Percentiles rank a stretch among this genome's conserved stretches.
These are phyloP conservation scores for Saposhnikovia divaricata DNA, from an alignment of 129 eudicot species.

Conservation along the genomic window DNA sequence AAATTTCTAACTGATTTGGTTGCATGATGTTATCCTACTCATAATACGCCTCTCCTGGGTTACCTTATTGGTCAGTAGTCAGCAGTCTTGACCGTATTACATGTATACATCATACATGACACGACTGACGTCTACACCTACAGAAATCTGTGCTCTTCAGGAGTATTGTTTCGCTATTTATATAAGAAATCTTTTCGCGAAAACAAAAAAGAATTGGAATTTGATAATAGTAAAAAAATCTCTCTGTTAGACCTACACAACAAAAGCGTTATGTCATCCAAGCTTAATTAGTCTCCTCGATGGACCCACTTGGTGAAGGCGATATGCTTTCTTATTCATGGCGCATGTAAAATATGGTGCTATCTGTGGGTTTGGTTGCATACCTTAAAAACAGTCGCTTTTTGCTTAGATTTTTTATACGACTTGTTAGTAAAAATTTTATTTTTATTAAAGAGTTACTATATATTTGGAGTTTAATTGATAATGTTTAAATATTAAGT, in stretches of 20 bases:
- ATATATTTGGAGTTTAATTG: no score
- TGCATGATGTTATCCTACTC: not conserved
- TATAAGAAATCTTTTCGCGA: constrained; percentile 7
- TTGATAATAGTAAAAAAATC: not conserved
- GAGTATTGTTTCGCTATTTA: not conserved
- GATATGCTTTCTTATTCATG: constrained; percentile 7
- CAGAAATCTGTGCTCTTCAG: constrained; percentile 1
- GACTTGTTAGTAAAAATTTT: not conserved
- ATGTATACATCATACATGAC: not conserved
- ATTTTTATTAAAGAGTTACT: no score
- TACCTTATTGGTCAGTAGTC: not conserved
- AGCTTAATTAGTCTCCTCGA: not conserved
- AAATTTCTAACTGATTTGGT: not conserved
- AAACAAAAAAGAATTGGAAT: constrained; percentile 1
- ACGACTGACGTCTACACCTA: constrained; percentile 1
- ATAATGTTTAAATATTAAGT: no score
- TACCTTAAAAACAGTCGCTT: not conserved
- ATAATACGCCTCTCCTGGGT: constrained; percentile 3
- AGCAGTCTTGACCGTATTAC: not conserved
- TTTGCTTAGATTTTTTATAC: not conserved
- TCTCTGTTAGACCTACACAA: not conserved
- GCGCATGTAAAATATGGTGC: constrained; percentile 10
- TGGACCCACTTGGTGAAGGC: constrained; percentile 3
- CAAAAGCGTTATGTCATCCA: not conserved
- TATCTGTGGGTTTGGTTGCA: constrained; percentile 8